Evolutionary conservation across 495 filamentous ascomycete species (phyloP), one percentile per base, ranked within the genome.

Genomic region (Aspergillus conjunctus): DNA sequence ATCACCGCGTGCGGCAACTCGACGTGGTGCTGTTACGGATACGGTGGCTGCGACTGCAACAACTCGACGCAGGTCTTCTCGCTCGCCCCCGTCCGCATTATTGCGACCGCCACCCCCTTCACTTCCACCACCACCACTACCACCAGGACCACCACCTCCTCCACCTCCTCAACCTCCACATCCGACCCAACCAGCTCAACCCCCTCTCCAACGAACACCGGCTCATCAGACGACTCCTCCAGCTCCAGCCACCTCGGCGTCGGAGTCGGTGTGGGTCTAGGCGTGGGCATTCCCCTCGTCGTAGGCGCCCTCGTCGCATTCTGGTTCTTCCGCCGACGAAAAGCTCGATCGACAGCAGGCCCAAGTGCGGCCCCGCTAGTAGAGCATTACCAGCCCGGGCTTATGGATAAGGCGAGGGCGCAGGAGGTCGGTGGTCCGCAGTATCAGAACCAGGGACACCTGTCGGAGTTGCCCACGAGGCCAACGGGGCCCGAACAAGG

Each of bases 181-280:
- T n/a, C 4, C 50, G 14, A 52, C 50, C 18, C 18, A n/a, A n/a
- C n/a, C n/a, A n/a, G n/a, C n/a, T n/a, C 43, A 7, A 46, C 43
- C 18, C 43, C 43, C 12, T 20, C 43, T 18, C 14, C 43, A n/a
- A n/a, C n/a, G n/a, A n/a, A n/a, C n/a, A n/a, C n/a, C n/a, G n/a
- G n/a, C n/a, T 20, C 43, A 18, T 17, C 43, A 5, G 37, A 43
- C 10, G 37, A 43, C 52, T 2, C 14, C 33, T 14, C 9, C 21
- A 44, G 34, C n/a, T 10, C 1, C 14, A 51, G 44, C 30, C 8
- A 50, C 46, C 56, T 58, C 17, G 45, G 45, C 9, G 56, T 58
- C 15, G 56, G 56, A 4, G 45, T 58, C 3, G 56, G 56, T 30
- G 56, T 58, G 0, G 56, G 56, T 14, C 21, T 58, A 0, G 56